Conservation (phyloP, 2,329 filamentous ascomycete genomes). For the Botryotinia narcissicola region DNA sequence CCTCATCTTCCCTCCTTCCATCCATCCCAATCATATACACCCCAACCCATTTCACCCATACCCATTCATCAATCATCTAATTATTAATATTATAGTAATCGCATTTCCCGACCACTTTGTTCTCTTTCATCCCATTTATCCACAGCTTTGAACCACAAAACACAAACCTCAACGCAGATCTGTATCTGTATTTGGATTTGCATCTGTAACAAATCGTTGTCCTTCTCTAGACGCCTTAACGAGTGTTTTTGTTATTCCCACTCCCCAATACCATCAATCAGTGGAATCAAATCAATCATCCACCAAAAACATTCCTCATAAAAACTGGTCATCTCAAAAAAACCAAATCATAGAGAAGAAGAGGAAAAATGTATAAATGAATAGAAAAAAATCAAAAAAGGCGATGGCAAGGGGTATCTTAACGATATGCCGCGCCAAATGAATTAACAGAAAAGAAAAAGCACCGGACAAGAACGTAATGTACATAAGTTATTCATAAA, state of each 20-base stretch:
- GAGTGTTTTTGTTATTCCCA: conserved; percentile 13
- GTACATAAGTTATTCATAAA: conserved; percentile 19
- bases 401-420: conserved; percentile 19
- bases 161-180: neutral
- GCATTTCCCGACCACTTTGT: neutral
- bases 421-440: conserved; percentile 18
- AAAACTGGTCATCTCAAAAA: conserved; percentile 1
- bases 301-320: neutral
- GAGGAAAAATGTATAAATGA: conserved; percentile 10
- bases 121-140: neutral
- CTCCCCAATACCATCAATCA: conserved; percentile 4
- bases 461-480: conserved; percentile 19
- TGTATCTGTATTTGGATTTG: neutral
- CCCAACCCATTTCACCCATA: conserved; percentile 4
- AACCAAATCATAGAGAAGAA: conserved; percentile 7
- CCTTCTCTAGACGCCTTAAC: conserved; percentile 7
- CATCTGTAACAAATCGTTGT: neutral
- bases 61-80: conserved; percentile 12
- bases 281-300: conserved; percentile 8
- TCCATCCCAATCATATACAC: conserved; percentile 14
- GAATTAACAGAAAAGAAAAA: conserved; percentile 14
- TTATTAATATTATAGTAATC: conserved; percentile 16
- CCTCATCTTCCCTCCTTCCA: neutral
- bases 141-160: neutral
- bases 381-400: conserved; percentile 10